A percentile compares a stretch with the other conserved stretches of the same genome.
Conservation (phyloP, 768 basidiomycete species). For the Chiua virens region DNA sequence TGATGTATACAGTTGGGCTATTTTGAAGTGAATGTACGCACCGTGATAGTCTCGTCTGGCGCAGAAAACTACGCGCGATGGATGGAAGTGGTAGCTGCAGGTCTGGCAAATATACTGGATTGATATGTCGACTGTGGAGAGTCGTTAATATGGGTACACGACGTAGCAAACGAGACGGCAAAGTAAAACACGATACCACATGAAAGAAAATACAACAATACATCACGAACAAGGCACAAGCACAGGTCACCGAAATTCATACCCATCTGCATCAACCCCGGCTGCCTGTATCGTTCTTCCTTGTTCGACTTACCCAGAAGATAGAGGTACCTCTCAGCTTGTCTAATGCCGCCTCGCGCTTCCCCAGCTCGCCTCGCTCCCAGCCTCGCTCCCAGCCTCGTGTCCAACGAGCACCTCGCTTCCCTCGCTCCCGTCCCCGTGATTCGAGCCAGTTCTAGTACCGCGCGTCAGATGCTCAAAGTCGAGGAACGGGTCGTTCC, state of each 20-base stretch:
- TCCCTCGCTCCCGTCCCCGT: slow-evolving; percentile 14
- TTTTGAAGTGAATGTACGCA: neutral
- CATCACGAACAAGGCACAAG: neutral
- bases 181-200: neutral
- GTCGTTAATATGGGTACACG: neutral
- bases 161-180: neutral
- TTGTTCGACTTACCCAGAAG: neutral
- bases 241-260: neutral
- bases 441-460: slow-evolving; percentile 1
- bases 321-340: neutral
- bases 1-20: slow-evolving; percentile 1
- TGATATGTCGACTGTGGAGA: too few relatives aligned
- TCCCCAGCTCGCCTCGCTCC: slow-evolving; percentile 27
- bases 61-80: too few relatives aligned
- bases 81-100: neutral
- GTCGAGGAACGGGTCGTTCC: slow-evolving; percentile 24
- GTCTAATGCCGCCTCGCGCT: slow-evolving; percentile 19
- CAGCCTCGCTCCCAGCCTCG: slow-evolving; percentile 18
- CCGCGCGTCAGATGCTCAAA: slow-evolving; percentile 15
- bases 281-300: neutral
- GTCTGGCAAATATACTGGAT: neutral
- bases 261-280: neutral
- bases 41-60: too few relatives aligned
- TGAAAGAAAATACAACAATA: neutral
- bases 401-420: slow-evolving; percentile 20